A percentile compares a stretch with the other conserved stretches of the same genome.
These are phyloP conservation scores for Hibiscus tridactylites DNA, from an alignment of 345 rosid genomes.

Conservation along the genomic window DNA sequence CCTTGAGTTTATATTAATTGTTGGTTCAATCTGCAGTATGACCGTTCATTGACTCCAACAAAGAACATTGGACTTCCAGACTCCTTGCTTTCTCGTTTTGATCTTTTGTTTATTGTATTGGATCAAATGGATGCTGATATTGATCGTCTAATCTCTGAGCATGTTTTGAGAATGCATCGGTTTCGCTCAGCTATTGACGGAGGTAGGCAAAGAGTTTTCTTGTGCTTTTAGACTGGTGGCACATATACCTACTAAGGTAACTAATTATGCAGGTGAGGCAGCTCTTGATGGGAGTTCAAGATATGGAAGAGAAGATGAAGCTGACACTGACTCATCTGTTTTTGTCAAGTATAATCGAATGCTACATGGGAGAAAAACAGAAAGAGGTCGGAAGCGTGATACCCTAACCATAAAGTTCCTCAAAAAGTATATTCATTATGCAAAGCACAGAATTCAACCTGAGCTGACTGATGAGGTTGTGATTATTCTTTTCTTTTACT, in stretches of 20 bases:
- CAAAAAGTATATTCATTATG: slow-evolving; percentile 94
- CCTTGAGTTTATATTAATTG: slow-evolving; percentile 1
- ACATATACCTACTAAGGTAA: slow-evolving; percentile 7
- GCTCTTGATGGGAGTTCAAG: slow-evolving; percentile 28
- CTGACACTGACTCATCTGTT: slow-evolving; percentile 61
- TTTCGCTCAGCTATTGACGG: slow-evolving; percentile 59
- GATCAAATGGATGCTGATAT: slow-evolving; percentile 99
- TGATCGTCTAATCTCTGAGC: slow-evolving; percentile 54
- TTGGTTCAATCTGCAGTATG: slow-evolving; percentile 56
- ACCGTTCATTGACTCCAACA: slow-evolving; percentile 92
- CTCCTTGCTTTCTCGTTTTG: slow-evolving; percentile 97
- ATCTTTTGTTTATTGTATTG: slow-evolving; percentile 84
- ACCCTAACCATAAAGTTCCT: slow-evolving; percentile 30
- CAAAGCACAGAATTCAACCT: slow-evolving; percentile 90
- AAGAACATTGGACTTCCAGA: slow-evolving; percentile 99
- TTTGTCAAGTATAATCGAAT: slow-evolving; percentile 85
- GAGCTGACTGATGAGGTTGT: slow-evolving; percentile 92
- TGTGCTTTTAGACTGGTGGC: neutral
- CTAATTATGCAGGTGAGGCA: slow-evolving; percentile 43
- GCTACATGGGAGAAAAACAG: slow-evolving; percentile 78
- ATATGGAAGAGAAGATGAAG: slow-evolving; percentile 58
- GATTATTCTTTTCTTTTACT: neutral
- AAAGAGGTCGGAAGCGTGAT: slow-evolving; percentile 58
- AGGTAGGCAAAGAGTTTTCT: slow-evolving; percentile 37
- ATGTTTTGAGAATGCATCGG: slow-evolving; percentile 96